These are phyloP conservation scores for Cucumis cinereus DNA, from an alignment of 306 rosid genomes.

Conservation along the genomic window DNA sequence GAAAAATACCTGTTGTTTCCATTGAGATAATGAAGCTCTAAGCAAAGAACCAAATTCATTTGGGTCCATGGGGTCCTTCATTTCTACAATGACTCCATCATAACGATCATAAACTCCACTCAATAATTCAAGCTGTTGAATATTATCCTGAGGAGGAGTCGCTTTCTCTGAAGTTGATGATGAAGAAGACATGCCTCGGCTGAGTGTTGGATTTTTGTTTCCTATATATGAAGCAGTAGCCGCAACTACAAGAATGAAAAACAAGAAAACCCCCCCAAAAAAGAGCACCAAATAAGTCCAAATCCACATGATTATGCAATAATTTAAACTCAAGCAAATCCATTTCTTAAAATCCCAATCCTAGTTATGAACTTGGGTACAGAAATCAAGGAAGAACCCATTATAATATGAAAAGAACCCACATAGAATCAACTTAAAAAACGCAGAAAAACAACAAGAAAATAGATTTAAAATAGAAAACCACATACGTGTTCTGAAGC, in stretches of 20 bases:
- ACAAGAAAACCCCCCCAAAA: not conserved
- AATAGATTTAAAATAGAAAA: too few relatives aligned
- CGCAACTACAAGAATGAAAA: conserved; percentile 2
- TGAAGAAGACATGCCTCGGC: not conserved
- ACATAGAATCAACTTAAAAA: not conserved
- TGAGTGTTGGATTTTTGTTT: not conserved
- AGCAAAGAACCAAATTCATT: conserved; percentile 33
- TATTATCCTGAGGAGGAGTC: not conserved
- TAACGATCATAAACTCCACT: conserved; percentile 36
- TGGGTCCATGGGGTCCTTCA: conserved; percentile 42
- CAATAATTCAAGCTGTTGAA: conserved; percentile 19
- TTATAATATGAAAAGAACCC: not conserved
- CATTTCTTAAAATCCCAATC: not conserved
- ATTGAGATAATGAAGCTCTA: conserved; percentile 38
- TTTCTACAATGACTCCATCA: conserved; percentile 53
- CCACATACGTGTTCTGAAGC: not conserved
- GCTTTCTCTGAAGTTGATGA: not conserved
- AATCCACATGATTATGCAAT: not conserved
- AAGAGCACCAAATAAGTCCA: not conserved
- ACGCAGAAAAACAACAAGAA: not conserved
- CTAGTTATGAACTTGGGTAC: not conserved
- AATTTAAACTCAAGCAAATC: not conserved
- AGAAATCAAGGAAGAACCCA: not conserved
- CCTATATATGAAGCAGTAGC: not conserved
- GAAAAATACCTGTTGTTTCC: conserved; percentile 48